Conservation (phyloP, 164 flowering plant species). For the Sedum album region DNA sequence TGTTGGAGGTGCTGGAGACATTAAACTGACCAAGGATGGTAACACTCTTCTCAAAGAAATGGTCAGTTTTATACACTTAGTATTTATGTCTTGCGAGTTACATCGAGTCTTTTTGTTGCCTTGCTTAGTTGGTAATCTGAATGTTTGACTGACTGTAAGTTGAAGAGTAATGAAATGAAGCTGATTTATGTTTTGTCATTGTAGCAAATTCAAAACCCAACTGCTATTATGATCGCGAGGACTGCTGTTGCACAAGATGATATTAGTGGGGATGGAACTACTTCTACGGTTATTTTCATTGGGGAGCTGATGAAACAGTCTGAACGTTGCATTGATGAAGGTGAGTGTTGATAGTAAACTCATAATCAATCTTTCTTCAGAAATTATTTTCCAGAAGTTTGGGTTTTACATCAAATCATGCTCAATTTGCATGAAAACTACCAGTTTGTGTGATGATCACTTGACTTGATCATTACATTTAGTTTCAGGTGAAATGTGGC, state of each 20-base stretch:
- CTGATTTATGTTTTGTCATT: conserved; percentile 7
- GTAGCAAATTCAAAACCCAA: conserved; percentile 99
- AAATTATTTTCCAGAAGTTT: no score
- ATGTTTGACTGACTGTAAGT: no score
- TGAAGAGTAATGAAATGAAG: background rate
- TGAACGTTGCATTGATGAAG: conserved; percentile 95
- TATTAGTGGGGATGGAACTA: conserved; percentile 97
- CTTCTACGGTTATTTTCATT: conserved; percentile 89
- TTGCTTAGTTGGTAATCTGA: background rate
- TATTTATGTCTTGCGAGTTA: no score
- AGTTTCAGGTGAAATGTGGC: background rate
- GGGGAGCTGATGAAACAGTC: conserved; percentile 99
- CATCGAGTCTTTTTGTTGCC: no score
- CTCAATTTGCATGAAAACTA: no score
- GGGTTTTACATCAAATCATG: background rate
- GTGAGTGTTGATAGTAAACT: conserved; percentile 16
- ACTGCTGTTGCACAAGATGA: conserved; percentile 99
- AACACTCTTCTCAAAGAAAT: conserved; percentile 95
- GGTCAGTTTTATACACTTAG: conserved; percentile 56
- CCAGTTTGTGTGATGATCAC: no score
- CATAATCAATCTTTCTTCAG: no score
- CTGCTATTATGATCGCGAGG: conserved; percentile 98
- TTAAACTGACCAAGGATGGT: conserved; percentile 95
- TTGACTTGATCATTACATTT: no score
- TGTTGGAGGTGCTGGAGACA: conserved; percentile 98